Percentiles rank a stretch among this genome's conserved stretches.
These are phyloP conservation scores for Aspergillus nomiae DNA, from an alignment of 2,329 filamentous ascomycete genomes.

Conservation along the genomic window DNA sequence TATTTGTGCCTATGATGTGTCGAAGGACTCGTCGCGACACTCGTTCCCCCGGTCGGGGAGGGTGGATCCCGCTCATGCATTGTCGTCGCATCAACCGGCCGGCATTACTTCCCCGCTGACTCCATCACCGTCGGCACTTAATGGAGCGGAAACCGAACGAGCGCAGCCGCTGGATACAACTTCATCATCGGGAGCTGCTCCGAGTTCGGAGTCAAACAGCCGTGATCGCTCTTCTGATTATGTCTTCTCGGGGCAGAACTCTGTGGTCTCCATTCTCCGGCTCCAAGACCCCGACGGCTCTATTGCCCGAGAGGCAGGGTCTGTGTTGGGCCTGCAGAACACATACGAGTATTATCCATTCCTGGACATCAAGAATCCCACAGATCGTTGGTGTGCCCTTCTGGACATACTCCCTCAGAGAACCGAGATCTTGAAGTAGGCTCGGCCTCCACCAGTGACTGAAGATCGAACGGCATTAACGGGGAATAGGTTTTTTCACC, in stretches of 20 bases:
- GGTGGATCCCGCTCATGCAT: not conserved
- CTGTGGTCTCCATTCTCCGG: conserved; percentile 32
- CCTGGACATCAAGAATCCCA: conserved; percentile 28
- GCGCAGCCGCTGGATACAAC: not conserved
- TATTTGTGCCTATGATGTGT: conserved; percentile 29
- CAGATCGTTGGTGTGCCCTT: conserved; percentile 29
- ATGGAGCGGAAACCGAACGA: not conserved
- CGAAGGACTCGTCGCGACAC: not conserved
- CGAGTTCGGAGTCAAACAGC: not conserved
- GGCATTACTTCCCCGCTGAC: not conserved
- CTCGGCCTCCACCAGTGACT: not conserved
- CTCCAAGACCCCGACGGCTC: conserved; percentile 27
- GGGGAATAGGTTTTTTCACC: conserved; percentile 32
- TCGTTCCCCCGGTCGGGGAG: not conserved
- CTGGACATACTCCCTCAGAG: conserved; percentile 27
- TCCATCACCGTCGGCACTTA: not conserved
- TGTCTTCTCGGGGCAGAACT: conserved; percentile 35
- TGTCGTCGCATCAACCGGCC: conserved; percentile 1
- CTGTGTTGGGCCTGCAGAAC: conserved; percentile 35
- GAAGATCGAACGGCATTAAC: not conserved
- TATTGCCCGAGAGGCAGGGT: conserved; percentile 29
- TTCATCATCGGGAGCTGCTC: not conserved
- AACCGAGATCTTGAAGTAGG: conserved; percentile 30
- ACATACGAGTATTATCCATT: conserved; percentile 34
- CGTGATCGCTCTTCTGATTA: conserved; percentile 17